These are phyloP conservation scores for Ilyonectria destructans DNA, from an alignment of 2,329 filamentous ascomycete genomes.

Conservation along the genomic window DNA sequence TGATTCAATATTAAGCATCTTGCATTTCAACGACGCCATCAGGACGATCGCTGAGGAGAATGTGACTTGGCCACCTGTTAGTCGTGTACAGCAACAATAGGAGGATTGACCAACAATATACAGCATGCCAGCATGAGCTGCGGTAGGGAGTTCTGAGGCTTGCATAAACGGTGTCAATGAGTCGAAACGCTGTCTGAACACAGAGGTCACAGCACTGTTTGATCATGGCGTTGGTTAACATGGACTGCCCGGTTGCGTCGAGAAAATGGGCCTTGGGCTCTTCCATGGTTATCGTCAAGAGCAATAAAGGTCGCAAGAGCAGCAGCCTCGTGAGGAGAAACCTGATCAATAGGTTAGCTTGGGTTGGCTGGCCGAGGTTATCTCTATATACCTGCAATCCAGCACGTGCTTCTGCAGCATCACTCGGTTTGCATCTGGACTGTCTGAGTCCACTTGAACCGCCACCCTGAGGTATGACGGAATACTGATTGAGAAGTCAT, in stretches of 20 bases:
- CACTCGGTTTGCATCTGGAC: not conserved
- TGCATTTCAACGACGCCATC: slow-evolving; percentile 9
- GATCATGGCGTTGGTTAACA: slow-evolving; percentile 4
- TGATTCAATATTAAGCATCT: slow-evolving; percentile 3
- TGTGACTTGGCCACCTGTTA: not conserved
- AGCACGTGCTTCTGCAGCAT: slow-evolving; percentile 10
- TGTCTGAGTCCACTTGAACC: not conserved
- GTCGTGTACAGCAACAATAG: not conserved
- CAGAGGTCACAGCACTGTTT: slow-evolving; percentile 9
- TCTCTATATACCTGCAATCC: not conserved
- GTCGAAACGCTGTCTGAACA: slow-evolving; percentile 9
- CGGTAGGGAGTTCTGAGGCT: slow-evolving; percentile 2
- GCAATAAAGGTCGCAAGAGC: slow-evolving; percentile 10
- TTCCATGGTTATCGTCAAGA: not conserved
- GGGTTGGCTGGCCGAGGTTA: not conserved
- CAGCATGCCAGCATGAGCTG: slow-evolving; percentile 12
- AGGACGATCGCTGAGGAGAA: slow-evolving; percentile 19
- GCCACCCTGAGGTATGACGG: slow-evolving; percentile 5
- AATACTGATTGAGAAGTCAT: slow-evolving; percentile 9
- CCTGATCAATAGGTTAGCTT: not conserved
- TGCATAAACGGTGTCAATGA: slow-evolving; percentile 7
- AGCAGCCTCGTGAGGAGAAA: slow-evolving; percentile 9
- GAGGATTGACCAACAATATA: not conserved
- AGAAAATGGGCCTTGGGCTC: not conserved
- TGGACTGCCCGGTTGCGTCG: not conserved